A percentile compares a stretch with the other conserved stretches of the same genome.
phyloP scores from a whole-genome alignment of 805 yeast species.

The Clavispora phyllophila region DNA sequence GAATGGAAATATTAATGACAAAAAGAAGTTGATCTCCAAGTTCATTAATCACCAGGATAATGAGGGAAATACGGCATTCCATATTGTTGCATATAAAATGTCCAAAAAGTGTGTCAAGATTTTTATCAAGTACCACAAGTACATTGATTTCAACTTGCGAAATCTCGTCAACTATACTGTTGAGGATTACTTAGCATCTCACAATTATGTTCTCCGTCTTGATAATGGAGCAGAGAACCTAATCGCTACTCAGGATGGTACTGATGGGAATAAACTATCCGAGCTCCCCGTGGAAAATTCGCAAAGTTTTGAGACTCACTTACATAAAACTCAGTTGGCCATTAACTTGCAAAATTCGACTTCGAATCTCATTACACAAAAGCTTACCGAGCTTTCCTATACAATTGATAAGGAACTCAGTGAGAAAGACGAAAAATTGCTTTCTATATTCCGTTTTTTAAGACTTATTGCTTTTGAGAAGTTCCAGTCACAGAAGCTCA shows the following conservation, averaged over 20 bases:
- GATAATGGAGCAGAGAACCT: constrained; percentile 11
- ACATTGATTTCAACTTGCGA: constrained; percentile 20
- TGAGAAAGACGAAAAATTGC: constrained; percentile 30
- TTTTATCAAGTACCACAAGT: constrained; percentile 21
- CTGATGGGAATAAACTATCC: background rate
- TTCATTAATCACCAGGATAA: constrained; percentile 84
- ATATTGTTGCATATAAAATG: constrained; percentile 63
- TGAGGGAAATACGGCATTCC: constrained; percentile 93
- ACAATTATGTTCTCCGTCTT: constrained; percentile 22
- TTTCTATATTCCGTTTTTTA: constrained; percentile 22
- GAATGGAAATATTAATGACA: constrained; percentile 12
- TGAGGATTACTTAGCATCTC: constrained; percentile 26
- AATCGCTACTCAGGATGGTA: background rate
- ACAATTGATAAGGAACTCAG: constrained; percentile 34
- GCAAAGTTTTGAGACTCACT: constrained; percentile 33
- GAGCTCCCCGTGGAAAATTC: constrained; percentile 10
- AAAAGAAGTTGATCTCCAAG: constrained; percentile 28
- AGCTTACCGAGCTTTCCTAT: constrained; percentile 34
- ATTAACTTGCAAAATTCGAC: constrained; percentile 29
- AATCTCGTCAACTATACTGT: constrained; percentile 22
- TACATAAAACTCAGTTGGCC: constrained; percentile 32
- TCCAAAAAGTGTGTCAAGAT: constrained; percentile 21
- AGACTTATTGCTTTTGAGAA: constrained; percentile 21
- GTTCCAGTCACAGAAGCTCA: constrained; percentile 23
- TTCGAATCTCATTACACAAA: constrained; percentile 32